Percentiles rank a stretch among this genome's conserved stretches.
These are phyloP conservation scores for Yamadazyma laniorum DNA, from an alignment of 805 yeast genomes.

Conservation along the genomic window DNA sequence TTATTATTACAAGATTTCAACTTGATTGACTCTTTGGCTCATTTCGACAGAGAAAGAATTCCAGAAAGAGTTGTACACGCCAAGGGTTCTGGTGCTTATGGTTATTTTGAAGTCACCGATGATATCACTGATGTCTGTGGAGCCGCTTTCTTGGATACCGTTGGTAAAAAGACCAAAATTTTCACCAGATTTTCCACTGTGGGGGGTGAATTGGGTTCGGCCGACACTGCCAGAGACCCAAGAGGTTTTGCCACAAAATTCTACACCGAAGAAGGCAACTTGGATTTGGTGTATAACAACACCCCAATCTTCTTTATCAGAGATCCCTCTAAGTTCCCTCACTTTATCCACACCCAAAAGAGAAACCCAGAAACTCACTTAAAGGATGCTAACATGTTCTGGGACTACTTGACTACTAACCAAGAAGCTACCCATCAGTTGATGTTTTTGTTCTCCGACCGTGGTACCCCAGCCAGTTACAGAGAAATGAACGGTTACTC, in stretches of 20 bases:
- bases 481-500: conserved; percentile 83
- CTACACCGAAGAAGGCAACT: conserved; percentile 79
- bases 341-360: conserved; percentile 85
- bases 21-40: conserved; percentile 78
- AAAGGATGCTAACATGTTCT: conserved; percentile 76
- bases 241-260: conserved; percentile 79
- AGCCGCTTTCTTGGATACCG: conserved; percentile 64
- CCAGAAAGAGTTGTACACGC: conserved; percentile 94
- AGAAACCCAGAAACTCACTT: conserved; percentile 77
- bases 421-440: conserved; percentile 76
- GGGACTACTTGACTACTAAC: conserved; percentile 76
- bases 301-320: conserved; percentile 83
- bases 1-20: conserved; percentile 76
- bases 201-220: conserved; percentile 79
- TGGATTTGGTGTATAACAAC: conserved; percentile 82
- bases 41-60: conserved; percentile 84
- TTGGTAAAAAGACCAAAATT: conserved; percentile 77
- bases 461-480: conserved; percentile 75
- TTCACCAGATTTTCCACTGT: conserved; percentile 80
- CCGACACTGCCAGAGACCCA: conserved; percentile 84
- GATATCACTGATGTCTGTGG: conserved; percentile 70
- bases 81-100: conserved; percentile 89
- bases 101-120: conserved; percentile 81
- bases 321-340: conserved; percentile 83
- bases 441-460: conserved; percentile 67